Evolutionary conservation across 1,284 basidiomycete species (phyloP), one percentile per base, ranked within the genome.

Genomic region (Apiotrichum brassicae): DNA sequence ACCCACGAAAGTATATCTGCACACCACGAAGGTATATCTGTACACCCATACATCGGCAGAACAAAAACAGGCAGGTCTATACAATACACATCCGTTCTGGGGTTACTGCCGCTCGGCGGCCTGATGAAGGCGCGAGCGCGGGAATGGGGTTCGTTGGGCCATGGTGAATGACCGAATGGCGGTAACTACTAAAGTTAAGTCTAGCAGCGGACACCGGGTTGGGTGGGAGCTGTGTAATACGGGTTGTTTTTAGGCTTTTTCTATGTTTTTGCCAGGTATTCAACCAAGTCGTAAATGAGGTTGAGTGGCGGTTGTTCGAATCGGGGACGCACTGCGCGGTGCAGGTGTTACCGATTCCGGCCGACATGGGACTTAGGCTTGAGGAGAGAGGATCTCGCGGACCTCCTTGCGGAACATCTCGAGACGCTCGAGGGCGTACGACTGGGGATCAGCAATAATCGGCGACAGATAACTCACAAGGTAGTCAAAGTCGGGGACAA

Each of bases 381-480:
- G n/a, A n/a, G n/a, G n/a, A n/a, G n/a, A n/a, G 5, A 72, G 71
- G 8, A 73, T 49, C 48, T 62, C 57, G 18, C 34, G 48, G 1
- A 65, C 64, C 48, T 73, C 70, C 18, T 65, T 48, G 20, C 70
- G 56, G 62, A 75, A 75, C 71, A 73, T 71, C 22, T 63, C 60
- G 34, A 72, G 51, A 43, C 72, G 56, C 46, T 72, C 73, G 19
- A 67, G 43, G 7, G 73, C 69, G 51, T 74, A 75, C 9, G 66
- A 46, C 72, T 73, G 51, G 12, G 12, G 13, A n/a, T 30, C 3
- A 30, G 3, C 12, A 6, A 19, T 20, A 12, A 37, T 48, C 14
- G 48, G 30, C 23, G 13, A 6, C 20, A 3, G 23, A 8, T 20
- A 36, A 64, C 71, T 58, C 49, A 72, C 71, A 43, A 75, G 56